Base-by-base conservation (phyloP, 2,329 filamentous ascomycete genomes). In the Epichloe sp. region DNA sequence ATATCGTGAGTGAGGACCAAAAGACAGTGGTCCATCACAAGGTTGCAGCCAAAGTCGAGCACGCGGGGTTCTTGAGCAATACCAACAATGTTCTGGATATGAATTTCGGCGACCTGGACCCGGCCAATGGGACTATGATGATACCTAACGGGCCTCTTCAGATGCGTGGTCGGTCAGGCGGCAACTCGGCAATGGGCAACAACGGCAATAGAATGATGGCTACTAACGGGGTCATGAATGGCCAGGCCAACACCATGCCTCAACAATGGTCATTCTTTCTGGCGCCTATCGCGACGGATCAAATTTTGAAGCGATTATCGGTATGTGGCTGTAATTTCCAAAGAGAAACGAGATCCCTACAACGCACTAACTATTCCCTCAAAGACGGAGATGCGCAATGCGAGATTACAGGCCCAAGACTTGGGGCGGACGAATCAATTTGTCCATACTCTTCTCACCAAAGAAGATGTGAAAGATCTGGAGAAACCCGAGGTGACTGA, bases 1-100 rank as follows among this genome's bases (percentile, higher is more conserved):
- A 98, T 64, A 98, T 98, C 62, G 91, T 98, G 48, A 95, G 88
- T 67, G 93, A 98, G 66, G 93, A 98, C 65, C 91, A 97, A 66
- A 97, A 95, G 71, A 96, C 90, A 0, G 89, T 98, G 31, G 90
- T 98, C 14, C 93, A 98, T 64, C 93, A 97, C 72, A 98, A 98
- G 65, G 93, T 98, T 46, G 90, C 91, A 19, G 90, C 93, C 51
- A 94, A 94, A 65, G 89, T 98, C 51, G 93, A 98, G 66, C 88
- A 96, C 69, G 89, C 93, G 40, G 93, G 93, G 6, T 85, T 91
- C 56, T 79, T 90, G 56, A 83, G 78, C 44, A 78, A 83, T 11
- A 79, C 82, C 8, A 86, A 79, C 59, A 94, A 86, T 62, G 79
- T 90, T 45, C 69, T 94, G 59, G 89, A 95, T 62, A 82, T 96